Percentiles rank a stretch among this genome's conserved stretches.
These are phyloP conservation scores for Entoloma clypeatum DNA, from an alignment of 1,284 basidiomycete genomes.

Conservation along the genomic window DNA sequence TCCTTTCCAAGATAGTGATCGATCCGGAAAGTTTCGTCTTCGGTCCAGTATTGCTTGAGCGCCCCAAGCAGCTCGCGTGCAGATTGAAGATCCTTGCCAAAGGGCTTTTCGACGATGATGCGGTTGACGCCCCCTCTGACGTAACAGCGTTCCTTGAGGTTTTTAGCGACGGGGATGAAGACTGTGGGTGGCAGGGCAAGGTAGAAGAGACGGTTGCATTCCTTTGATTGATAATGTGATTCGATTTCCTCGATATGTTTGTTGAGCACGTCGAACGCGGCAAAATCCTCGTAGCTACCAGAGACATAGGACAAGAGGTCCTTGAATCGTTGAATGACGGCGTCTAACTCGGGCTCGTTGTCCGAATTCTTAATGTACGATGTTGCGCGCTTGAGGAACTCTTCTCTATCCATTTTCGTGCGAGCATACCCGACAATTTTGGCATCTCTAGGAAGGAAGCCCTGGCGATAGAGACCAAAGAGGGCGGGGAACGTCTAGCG, in stretches of 20 bases:
- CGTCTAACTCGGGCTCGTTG: conserved; percentile 52
- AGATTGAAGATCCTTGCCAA: conserved; percentile 91
- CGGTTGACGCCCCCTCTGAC: conserved; percentile 71
- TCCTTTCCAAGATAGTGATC: conserved; percentile 98
- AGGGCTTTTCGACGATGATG: conserved; percentile 95
- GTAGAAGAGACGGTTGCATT: conserved; percentile 83
- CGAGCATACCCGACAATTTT: conserved; percentile 94
- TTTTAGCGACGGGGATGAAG: conserved; percentile 84
- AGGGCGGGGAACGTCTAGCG: conserved; percentile 92
- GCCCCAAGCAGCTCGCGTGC: conserved; percentile 74
- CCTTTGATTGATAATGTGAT: conserved; percentile 56
- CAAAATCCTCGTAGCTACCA: conserved; percentile 83
- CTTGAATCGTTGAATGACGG: conserved; percentile 81
- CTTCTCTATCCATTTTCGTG: conserved; percentile 87
- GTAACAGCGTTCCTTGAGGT: conserved; percentile 83
- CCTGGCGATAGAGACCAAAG: conserved; percentile 81
- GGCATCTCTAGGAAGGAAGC: conserved; percentile 77
- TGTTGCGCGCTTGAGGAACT: conserved; percentile 81
- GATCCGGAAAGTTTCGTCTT: conserved; percentile 97
- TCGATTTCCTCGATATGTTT: conserved; percentile 79
- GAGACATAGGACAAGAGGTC: conserved; percentile 75
- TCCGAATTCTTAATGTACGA: conserved; percentile 81
- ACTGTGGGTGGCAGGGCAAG: conserved; percentile 93
- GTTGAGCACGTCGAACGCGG: conserved; percentile 75
- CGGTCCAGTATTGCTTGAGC: conserved; percentile 85